phyloP scores from a whole-genome alignment of 768 basidiomycete species.

The Tulasnella sp. region DNA sequence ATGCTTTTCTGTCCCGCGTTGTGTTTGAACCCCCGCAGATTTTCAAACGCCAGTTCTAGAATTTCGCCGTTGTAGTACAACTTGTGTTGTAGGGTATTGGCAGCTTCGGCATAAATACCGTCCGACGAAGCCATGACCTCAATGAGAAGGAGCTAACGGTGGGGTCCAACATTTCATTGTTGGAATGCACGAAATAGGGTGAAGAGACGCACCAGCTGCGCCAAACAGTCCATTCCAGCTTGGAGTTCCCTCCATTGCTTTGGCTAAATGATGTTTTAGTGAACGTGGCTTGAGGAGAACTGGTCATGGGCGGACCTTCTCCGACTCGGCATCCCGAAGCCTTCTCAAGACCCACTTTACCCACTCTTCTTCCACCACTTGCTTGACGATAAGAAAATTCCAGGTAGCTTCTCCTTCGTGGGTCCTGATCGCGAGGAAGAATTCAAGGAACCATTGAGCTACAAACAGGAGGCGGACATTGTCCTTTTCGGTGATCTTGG shows the following conservation, averaged over 20 bases:
- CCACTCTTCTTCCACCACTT: slow-evolving; percentile 76
- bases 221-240: slow-evolving; percentile 86
- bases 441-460: slow-evolving; percentile 84
- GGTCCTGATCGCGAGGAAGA: slow-evolving; percentile 50
- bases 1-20: slow-evolving; percentile 32
- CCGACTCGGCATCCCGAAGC: slow-evolving; percentile 81
- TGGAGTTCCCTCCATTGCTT: slow-evolving; percentile 91
- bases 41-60: slow-evolving; percentile 73
- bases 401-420: slow-evolving; percentile 24
- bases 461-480: slow-evolving; percentile 79
- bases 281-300: neutral
- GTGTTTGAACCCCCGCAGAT: slow-evolving; percentile 66
- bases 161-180: neutral
- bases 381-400: slow-evolving; percentile 58
- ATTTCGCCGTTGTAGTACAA: slow-evolving; percentile 93
- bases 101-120: slow-evolving; percentile 52
- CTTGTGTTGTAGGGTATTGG: slow-evolving; percentile 73
- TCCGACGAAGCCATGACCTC: slow-evolving; percentile 61
- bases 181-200: neutral
- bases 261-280: slow-evolving; percentile 42
- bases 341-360: slow-evolving; percentile 83
- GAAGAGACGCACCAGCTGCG: slow-evolving; percentile 46
- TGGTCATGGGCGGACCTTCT: slow-evolving; percentile 49
- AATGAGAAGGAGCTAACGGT: slow-evolving; percentile 54
- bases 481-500: slow-evolving; percentile 91